Percentiles rank a stretch among this genome's conserved stretches.
phyloP scores from a whole-genome alignment of 805 yeast genomes.

The Wickerhamomyces canadensis region DNA sequence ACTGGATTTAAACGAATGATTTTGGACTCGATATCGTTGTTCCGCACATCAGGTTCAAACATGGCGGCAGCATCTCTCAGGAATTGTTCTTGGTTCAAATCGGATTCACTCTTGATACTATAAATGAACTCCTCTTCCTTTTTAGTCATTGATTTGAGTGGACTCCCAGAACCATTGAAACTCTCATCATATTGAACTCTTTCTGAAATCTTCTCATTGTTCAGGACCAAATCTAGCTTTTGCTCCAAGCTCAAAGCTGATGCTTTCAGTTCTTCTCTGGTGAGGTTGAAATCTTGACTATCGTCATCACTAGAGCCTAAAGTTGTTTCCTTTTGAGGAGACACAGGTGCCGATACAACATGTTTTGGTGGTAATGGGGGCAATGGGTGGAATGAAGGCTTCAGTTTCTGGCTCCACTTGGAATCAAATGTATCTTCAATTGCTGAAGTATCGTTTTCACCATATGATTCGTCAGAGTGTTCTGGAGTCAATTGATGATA shows the following conservation, averaged over 20 bases:
- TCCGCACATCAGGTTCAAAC: conserved; percentile 29
- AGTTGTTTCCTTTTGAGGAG: conserved; percentile 21
- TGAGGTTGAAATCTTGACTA: conserved; percentile 21
- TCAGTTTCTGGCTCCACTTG: conserved; percentile 22
- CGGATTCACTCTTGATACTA: conserved; percentile 16
- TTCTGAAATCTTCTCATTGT: conserved; percentile 18
- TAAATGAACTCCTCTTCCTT: conserved; percentile 21
- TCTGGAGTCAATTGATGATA: conserved; percentile 26
- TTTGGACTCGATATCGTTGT: conserved; percentile 20
- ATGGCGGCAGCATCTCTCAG: conserved; percentile 27
- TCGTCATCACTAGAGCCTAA: conserved; percentile 23
- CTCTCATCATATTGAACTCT: conserved; percentile 21
- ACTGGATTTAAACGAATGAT: conserved; percentile 21
- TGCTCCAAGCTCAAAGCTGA: conserved; percentile 34
- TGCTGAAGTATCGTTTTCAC: conserved; percentile 12
- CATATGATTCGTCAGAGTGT: conserved; percentile 19
- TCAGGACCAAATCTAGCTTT: conserved; percentile 38
- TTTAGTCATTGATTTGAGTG: conserved; percentile 12
- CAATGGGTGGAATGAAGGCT: conserved; percentile 25
- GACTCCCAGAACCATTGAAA: conserved; percentile 20
- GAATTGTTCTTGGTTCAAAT: conserved; percentile 21
- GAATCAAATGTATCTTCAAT: conserved; percentile 16
- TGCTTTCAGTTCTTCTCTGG: conserved; percentile 22
- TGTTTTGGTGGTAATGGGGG: conserved; percentile 34
- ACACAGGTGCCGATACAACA: conserved; percentile 9